Base-by-base conservation (phyloP, 2,329 filamentous ascomycete genomes). In the Paecilomyces variotii region DNA sequence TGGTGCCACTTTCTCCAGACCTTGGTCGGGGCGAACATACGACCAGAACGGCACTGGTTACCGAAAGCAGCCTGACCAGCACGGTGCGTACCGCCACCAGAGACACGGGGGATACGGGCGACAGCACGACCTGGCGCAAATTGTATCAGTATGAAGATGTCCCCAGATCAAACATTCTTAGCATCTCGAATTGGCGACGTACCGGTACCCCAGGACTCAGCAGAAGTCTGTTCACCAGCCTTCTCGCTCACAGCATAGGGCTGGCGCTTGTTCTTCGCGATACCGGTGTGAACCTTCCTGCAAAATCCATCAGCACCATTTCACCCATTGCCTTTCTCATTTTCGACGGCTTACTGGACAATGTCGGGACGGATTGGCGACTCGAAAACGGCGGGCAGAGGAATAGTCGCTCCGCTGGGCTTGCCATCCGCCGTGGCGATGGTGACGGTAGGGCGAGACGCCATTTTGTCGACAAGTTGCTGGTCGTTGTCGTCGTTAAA, bases 251-350 rank as follows among this genome's bases (percentile, higher is more conserved):
- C 94, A 76, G 94, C 87, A 81, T 99, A 99, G 72, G 94, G 92
- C 84, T 99, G 94, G 80, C 94, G 89, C 88, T 96, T 97, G 88
- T 99, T 99, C 91, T 99, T 99, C 79, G 93, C 93, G 85, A 99
- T 95, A 76, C 94, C 94, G 75, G 91, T 96, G 88, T 99, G 94
- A 75, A 97, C 87, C 69, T 80, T 80, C 78, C 83, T 85, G 72
- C 70, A 68, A 56, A 62, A 63, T 60, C 61, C 64, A 68, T 78
- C 67, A 78, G 73, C 60, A 55, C 59, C 63, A 55, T 59, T 53
- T 35, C 28, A 39, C 10, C 53, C 27, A 26, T 25, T 19, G 26
- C 39, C 11, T n/a, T 25, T 34, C 34, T 14, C 4, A 45, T 45
- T 45, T 24, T 51, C 27, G 53, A 55, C 30, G 25, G 70, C 89